Conservation (phyloP, 148 eudicot species). For the Rhododendron kiyosumense region DNA sequence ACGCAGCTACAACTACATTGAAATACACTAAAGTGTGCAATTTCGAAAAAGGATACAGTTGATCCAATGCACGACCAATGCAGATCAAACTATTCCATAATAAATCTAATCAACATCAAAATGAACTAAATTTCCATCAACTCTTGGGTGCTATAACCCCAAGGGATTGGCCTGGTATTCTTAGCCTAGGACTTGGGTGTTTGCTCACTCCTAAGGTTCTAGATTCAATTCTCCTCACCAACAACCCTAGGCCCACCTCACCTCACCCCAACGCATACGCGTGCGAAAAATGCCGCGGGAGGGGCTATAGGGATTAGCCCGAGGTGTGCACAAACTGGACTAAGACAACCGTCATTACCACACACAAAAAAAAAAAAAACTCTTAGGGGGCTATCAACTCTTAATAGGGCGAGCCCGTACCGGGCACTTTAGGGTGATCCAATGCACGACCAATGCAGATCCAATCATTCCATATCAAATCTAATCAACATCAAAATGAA, state of each 20-base stretch:
- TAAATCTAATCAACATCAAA: background rate
- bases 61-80: background rate
- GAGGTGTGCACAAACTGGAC: too few relatives aligned
- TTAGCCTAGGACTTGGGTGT: background rate
- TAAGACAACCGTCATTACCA: too few relatives aligned
- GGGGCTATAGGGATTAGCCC: background rate
- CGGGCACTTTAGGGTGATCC: background rate
- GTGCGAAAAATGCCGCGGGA: background rate
- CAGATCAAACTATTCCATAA: background rate
- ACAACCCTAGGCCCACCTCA: too few relatives aligned
- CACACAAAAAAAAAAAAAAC: background rate
- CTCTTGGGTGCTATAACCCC: background rate
- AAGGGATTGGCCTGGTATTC: background rate
- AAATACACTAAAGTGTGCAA: background rate
- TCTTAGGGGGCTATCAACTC: background rate
- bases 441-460: slow-evolving; percentile 2
- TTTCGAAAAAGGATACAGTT: background rate
- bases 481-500: background rate
- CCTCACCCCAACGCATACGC: too few relatives aligned
- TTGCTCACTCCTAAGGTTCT: background rate
- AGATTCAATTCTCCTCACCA: too few relatives aligned
- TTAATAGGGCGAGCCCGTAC: background rate
- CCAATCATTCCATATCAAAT: background rate
- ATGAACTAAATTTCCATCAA: background rate
- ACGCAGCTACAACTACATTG: background rate